Base-by-base conservation (phyloP, 2,329 filamentous ascomycete genomes). In the Colletotrichum phormii region DNA sequence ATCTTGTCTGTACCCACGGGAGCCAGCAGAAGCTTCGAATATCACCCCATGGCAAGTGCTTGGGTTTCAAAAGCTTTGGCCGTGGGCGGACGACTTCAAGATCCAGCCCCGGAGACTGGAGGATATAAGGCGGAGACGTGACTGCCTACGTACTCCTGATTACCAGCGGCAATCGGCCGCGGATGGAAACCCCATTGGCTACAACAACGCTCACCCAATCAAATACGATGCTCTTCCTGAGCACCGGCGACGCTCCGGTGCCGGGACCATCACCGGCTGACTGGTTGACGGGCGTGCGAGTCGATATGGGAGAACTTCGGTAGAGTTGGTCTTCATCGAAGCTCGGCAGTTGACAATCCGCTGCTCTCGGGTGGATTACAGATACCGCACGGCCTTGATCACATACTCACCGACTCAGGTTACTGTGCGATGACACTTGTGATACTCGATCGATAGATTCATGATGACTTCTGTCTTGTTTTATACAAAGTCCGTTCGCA, bases 11-110 rank as follows among this genome's bases (percentile, higher is more conserved):
- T n/a, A 18, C 9, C 53, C 8, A 15, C 18, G 6, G 33, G 11
- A 26, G 15, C 7, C 57, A 29, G 26, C 26, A 55, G 35, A 70
- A 70, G 70, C 59, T 70, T 72, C n/a, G 46, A 51, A 57, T 24
- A 64, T 61, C 49, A 64, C 59, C 49, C 58, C 66, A 57, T 22
- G 22, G n/a, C 46, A 29, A n/a, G 42, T 18, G 5, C 8, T 11
- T 18, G 7, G 46, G 31, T 63, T 63, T 22, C 42, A 49, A 22
- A 63, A 63, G 60, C 46, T 35, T 53, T 53, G n/a, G 22, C n/a
- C 18, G 37, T 18, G 13, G n/a, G 3, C 13, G 31, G n/a, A 24
- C 12, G 18, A 49, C 18, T 49, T 13, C 18, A 18, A n/a, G 11
- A 13, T 5, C 18, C 31, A 53, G n/a, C 12, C 29, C 12, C 2